Conservation (phyloP, 2,329 filamentous ascomycete genomes). For the Pestalotiopsis sp. region DNA sequence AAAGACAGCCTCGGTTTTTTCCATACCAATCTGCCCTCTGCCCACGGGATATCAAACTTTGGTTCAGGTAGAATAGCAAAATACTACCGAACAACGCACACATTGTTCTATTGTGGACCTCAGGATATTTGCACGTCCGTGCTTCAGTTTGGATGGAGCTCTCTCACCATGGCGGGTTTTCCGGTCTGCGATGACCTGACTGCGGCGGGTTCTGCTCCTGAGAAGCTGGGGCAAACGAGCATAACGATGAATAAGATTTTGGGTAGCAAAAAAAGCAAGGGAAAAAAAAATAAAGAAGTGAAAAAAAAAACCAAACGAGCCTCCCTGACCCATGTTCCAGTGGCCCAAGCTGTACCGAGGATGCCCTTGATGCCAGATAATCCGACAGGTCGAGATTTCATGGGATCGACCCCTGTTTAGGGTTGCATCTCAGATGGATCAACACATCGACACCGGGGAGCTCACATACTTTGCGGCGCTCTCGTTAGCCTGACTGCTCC, state of each 20-base stretch:
- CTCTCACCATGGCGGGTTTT: not conserved
- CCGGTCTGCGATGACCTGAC: not conserved
- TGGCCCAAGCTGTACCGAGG: not conserved
- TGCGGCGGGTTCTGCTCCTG: not conserved
- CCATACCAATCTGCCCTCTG: not conserved
- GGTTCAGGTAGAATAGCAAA: not conserved
- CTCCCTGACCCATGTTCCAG: not conserved
- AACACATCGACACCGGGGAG: conserved; percentile 1
- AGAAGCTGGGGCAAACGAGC: not conserved
- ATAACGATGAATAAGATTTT: not conserved
- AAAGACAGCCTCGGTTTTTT: not conserved
- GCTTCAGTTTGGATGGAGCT: not conserved
- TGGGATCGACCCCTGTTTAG: not conserved
- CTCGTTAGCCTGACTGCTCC: not conserved
- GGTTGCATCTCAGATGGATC: conserved; percentile 11
- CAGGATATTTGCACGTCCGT: not conserved
- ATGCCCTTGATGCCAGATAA: not conserved
- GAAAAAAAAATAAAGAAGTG: not conserved
- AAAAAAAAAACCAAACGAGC: not conserved
- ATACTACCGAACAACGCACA: not conserved
- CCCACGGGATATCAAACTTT: not conserved
- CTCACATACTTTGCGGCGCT: conserved; percentile 5
- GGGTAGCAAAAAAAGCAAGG: not conserved
- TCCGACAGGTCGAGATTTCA: conserved; percentile 4
- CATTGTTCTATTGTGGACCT: not conserved